Conservation (phyloP, 306 rosid species). For the Glycine soja region DNA sequence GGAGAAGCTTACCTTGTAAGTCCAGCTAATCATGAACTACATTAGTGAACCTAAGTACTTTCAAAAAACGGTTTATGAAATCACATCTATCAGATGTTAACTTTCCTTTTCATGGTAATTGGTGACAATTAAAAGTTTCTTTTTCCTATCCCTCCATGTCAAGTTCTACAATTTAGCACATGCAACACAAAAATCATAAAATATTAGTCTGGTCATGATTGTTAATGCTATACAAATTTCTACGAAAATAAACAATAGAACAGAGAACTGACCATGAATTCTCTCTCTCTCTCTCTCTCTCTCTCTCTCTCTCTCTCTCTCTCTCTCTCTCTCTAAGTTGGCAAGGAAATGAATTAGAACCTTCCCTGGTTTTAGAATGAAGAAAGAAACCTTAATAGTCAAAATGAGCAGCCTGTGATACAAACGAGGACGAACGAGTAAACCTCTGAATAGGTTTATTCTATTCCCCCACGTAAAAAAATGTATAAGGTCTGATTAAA, state of each 20-base stretch:
- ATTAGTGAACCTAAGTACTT: not conserved
- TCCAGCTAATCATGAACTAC: constrained; percentile 22
- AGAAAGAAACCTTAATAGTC: constrained; percentile 21
- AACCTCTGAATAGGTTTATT: not conserved
- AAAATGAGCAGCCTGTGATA: not conserved
- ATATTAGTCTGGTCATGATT: not conserved
- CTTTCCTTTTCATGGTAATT: constrained; percentile 1
- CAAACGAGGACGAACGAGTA: not conserved
- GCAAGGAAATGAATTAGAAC: not conserved
- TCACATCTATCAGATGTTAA: not conserved
- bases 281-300: constrained; percentile 12
- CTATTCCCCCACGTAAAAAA: not conserved
- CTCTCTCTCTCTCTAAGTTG: constrained; percentile 10
- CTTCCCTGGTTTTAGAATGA: constrained; percentile 28
- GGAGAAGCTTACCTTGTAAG: not conserved
- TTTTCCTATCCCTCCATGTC: not conserved
- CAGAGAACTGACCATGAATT: constrained; percentile 63
- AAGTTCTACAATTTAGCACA: not conserved
- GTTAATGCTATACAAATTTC: not conserved
- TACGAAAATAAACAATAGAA: constrained; percentile 9
- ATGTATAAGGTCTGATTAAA: not conserved
- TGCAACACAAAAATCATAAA: not conserved
- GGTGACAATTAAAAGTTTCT: constrained; percentile 8
- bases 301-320: constrained; percentile 3
- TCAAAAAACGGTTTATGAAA: not conserved